These are phyloP conservation scores for Didymella lethalis DNA, from an alignment of 2,329 filamentous ascomycete species.

Conservation along the genomic window DNA sequence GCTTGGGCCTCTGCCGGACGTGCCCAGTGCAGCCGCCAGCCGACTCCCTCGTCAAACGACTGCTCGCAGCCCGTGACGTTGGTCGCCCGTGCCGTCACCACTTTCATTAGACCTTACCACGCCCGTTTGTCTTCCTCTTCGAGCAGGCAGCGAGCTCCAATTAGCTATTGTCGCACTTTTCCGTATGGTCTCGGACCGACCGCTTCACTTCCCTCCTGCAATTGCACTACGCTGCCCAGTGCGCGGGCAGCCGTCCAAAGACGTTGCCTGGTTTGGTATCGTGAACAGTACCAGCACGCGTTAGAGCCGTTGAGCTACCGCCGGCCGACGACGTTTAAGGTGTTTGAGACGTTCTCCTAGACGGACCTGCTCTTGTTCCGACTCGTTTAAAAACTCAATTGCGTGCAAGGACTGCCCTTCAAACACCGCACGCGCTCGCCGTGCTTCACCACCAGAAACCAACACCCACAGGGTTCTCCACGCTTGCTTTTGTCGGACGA, in stretches of 20 bases:
- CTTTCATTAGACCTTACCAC: slow-evolving; percentile 20
- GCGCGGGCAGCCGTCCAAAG: slow-evolving; percentile 31
- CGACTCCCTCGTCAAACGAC: slow-evolving; percentile 26
- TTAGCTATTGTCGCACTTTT: slow-evolving; percentile 45
- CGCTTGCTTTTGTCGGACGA: slow-evolving; percentile 44
- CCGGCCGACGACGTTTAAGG: slow-evolving; percentile 41
- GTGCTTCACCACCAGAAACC: slow-evolving; percentile 40
- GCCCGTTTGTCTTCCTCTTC: slow-evolving; percentile 30
- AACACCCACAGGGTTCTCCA: slow-evolving; percentile 42
- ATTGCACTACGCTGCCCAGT: slow-evolving; percentile 43
- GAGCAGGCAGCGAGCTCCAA: slow-evolving; percentile 40
- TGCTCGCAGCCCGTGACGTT: slow-evolving; percentile 34
- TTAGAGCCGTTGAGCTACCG: slow-evolving; percentile 45
- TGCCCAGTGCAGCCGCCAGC: slow-evolving; percentile 33
- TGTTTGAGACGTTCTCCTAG: slow-evolving; percentile 48
- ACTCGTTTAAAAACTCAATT: slow-evolving; percentile 41
- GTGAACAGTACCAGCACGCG: slow-evolving; percentile 41
- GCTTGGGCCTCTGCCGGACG: slow-evolving; percentile 34
- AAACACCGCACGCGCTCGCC: slow-evolving; percentile 40
- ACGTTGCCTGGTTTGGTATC: slow-evolving; percentile 28
- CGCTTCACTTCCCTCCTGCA: slow-evolving; percentile 46
- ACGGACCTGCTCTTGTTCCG: slow-evolving; percentile 31
- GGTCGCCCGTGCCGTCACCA: slow-evolving; percentile 24
- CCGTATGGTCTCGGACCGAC: slow-evolving; percentile 46
- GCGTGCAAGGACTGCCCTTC: slow-evolving; percentile 49